These are phyloP conservation scores for Phyllosticta capitalensis DNA, from an alignment of 2,329 filamentous ascomycete genomes.

Conservation along the genomic window DNA sequence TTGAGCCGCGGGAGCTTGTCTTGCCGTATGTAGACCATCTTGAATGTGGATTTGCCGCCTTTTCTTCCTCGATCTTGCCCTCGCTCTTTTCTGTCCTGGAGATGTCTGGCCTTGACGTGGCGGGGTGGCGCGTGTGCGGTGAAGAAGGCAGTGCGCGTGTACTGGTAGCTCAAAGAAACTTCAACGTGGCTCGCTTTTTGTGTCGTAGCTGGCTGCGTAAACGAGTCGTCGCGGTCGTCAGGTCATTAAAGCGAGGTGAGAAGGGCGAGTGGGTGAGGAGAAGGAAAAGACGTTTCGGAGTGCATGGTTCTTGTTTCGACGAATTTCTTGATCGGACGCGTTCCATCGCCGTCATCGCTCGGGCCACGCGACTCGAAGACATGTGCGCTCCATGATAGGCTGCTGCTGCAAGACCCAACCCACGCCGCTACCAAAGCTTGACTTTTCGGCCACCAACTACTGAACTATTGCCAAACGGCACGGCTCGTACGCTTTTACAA, in stretches of 20 bases:
- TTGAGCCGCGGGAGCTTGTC: conserved; percentile 79
- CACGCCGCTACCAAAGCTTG: not conserved
- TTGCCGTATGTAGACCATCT: conserved; percentile 93
- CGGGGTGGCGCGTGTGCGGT: not conserved
- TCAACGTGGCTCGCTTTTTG: not conserved
- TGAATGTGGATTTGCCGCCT: conserved; percentile 15
- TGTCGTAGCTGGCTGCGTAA: not conserved
- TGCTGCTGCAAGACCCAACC: not conserved
- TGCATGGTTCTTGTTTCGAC: not conserved
- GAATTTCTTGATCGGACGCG: conserved; percentile 5
- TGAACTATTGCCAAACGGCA: not conserved
- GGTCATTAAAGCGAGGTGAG: not conserved
- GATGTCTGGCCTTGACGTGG: not conserved
- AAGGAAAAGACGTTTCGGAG: conserved; percentile 5
- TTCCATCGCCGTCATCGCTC: not conserved
- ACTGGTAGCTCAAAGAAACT: not conserved
- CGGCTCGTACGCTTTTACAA: not conserved
- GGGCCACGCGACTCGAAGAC: not conserved
- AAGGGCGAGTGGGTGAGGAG: not conserved
- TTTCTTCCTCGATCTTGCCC: not conserved
- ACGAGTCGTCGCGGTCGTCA: conserved; percentile 5
- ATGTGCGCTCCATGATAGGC: not conserved
- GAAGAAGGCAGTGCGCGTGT: not conserved
- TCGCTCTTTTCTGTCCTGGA: not conserved
- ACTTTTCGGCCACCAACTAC: not conserved